phyloP scores from a whole-genome alignment of 495 filamentous ascomycete species.

The Lepraria neglecta region DNA sequence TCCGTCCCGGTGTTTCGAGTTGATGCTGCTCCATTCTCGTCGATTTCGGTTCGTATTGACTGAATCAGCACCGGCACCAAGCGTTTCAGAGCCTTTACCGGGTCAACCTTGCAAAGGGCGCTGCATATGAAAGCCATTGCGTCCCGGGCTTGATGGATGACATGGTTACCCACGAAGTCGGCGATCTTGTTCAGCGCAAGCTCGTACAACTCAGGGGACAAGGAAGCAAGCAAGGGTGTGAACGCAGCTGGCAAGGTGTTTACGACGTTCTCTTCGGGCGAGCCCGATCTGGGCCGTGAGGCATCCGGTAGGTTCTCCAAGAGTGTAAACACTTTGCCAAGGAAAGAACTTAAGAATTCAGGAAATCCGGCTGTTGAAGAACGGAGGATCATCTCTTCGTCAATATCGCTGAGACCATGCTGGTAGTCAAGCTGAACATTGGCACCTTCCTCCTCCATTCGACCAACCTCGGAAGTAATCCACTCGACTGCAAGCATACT shows the following conservation, averaged over 20 bases:
- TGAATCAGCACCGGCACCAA: conserved; percentile 83
- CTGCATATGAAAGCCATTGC: conserved; percentile 99
- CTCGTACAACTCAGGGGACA: conserved; percentile 93
- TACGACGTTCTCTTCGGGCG: conserved; percentile 93
- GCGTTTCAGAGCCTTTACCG: conserved; percentile 81
- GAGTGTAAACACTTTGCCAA: conserved; percentile 91
- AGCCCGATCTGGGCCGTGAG: conserved; percentile 74
- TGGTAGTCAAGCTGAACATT: conserved; percentile 80
- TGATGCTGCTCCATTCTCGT: conserved; percentile 93
- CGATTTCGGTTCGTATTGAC: conserved; percentile 92
- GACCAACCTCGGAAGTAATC: conserved; percentile 87
- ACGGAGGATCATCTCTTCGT: conserved; percentile 85
- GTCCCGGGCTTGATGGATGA: conserved; percentile 94
- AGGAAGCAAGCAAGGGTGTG: conserved; percentile 78
- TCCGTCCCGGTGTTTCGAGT: conserved; percentile 89
- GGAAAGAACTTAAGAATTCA: conserved; percentile 82
- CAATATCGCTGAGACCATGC: conserved; percentile 70
- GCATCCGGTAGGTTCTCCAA: conserved; percentile 93
- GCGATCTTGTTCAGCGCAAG: conserved; percentile 86
- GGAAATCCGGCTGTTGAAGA: conserved; percentile 92
- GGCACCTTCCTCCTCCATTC: conserved; percentile 83
- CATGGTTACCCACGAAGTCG: conserved; percentile 88
- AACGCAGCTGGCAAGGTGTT: conserved; percentile 92
- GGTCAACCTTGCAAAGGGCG: conserved; percentile 86
- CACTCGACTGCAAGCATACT: conserved; percentile 83